phyloP scores from a whole-genome alignment of 805 yeast species.

The Yarrowia sp. region DNA sequence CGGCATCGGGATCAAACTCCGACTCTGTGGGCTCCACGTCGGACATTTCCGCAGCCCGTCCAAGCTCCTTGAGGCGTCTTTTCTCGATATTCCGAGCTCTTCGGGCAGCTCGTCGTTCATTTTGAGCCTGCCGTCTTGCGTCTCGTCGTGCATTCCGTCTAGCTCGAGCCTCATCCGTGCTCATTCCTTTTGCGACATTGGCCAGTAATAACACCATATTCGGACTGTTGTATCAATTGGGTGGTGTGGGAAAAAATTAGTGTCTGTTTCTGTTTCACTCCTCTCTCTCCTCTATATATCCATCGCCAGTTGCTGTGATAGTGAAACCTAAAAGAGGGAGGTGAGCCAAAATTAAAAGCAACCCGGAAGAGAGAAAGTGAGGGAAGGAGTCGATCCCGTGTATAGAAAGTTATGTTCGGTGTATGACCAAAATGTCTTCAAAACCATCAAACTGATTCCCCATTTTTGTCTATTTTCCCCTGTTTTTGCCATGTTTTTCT shows the following conservation, averaged over 20 bases:
- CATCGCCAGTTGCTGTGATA: constrained; percentile 5
- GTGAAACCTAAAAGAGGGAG: constrained; percentile 18
- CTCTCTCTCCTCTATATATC: no score
- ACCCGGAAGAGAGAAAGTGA: background rate
- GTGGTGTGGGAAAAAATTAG: background rate
- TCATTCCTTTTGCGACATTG: constrained; percentile 1
- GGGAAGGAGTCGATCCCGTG: background rate
- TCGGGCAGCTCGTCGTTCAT: constrained; percentile 12
- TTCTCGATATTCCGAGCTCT: constrained; percentile 10
- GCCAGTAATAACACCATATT: constrained; percentile 9
- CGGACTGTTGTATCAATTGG: background rate
- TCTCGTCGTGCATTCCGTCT: background rate
- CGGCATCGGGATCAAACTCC: constrained; percentile 24
- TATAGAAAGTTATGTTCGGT: no score
- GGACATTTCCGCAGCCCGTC: constrained; percentile 9
- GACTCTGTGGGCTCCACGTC: constrained; percentile 15
- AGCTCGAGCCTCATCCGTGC: constrained; percentile 6
- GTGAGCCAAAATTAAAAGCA: constrained; percentile 14
- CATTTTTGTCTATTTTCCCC: no score
- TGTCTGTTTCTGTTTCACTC: background rate
- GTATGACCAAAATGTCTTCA: no score
- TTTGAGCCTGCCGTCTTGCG: background rate
- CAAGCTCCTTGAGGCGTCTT: constrained; percentile 21
- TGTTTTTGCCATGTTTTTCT: no score
- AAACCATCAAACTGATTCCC: no score